A percentile compares a stretch with the other conserved stretches of the same genome.
These are phyloP conservation scores for Neotropicomus parvogracilis DNA, from an alignment of 1,284 basidiomycete genomes.

Conservation along the genomic window DNA sequence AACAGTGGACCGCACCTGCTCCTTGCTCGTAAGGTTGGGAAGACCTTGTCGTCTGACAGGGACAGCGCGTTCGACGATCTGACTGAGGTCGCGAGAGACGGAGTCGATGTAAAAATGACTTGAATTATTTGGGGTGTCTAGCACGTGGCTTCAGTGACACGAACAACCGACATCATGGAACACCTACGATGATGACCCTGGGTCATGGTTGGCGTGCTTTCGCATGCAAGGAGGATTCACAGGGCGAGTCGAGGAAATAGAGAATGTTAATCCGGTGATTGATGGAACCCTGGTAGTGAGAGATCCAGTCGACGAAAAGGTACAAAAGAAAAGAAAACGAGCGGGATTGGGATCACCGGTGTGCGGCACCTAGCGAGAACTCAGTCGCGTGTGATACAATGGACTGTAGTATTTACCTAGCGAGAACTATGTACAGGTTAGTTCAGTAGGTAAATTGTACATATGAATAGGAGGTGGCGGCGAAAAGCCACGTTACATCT, in stretches of 20 bases:
- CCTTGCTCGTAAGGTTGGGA: constrained; percentile 49
- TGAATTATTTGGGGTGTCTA: not conserved
- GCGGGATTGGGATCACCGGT: no score
- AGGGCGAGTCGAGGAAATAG: constrained; percentile 86
- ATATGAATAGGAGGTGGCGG: no score
- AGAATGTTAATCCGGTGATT: constrained; percentile 91
- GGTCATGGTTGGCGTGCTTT: constrained; percentile 44
- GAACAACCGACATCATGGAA: not conserved
- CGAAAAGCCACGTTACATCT: no score
- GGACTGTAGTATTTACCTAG: no score
- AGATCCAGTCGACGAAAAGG: not conserved
- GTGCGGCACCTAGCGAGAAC: no score
- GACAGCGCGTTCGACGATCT: constrained; percentile 3
- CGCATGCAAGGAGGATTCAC: constrained; percentile 70
- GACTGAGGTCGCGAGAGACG: not conserved
- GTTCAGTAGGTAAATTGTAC: no score
- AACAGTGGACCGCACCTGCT: constrained; percentile 52
- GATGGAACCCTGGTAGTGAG: constrained; percentile 62
- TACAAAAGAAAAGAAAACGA: no score
- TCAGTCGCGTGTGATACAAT: no score
- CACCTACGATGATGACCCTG: constrained; percentile 19
- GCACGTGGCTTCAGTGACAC: constrained; percentile 23
- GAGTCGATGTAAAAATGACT: constrained; percentile 3
- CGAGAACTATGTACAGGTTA: no score
- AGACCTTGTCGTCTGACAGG: constrained; percentile 5